Percentiles rank a stretch among this genome's conserved stretches.
These are phyloP conservation scores for Hawksworthiomyces lignivorus DNA, from an alignment of 2,329 filamentous ascomycete genomes.

Conservation along the genomic window DNA sequence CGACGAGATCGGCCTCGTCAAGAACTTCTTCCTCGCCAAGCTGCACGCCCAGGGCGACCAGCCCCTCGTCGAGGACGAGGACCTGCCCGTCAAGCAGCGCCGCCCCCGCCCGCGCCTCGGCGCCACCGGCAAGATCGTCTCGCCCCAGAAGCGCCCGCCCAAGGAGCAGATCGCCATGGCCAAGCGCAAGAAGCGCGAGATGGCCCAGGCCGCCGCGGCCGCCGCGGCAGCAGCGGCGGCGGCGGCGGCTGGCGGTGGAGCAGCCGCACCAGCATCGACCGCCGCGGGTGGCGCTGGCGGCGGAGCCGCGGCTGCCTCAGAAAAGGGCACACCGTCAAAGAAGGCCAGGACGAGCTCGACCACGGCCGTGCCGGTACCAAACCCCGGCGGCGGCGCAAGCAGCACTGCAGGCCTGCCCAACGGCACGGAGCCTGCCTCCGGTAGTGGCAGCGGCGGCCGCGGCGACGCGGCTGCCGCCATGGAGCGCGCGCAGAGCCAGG, in stretches of 20 bases:
- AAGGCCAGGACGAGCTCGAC: slow-evolving; percentile 37
- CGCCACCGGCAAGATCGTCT: slow-evolving; percentile 77
- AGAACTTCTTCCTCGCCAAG: slow-evolving; percentile 86
- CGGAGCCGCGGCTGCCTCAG: slow-evolving; percentile 25
- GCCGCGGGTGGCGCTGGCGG: neutral
- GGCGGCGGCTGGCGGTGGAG: slow-evolving; percentile 21
- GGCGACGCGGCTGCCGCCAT: slow-evolving; percentile 47
- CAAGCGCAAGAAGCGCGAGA: slow-evolving; percentile 74
- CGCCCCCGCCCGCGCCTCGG: slow-evolving; percentile 58
- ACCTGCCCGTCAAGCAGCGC: slow-evolving; percentile 86
- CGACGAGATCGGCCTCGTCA: slow-evolving; percentile 77
- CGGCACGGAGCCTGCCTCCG: slow-evolving; percentile 17
- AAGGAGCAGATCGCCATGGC: slow-evolving; percentile 76
- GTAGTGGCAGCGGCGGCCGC: slow-evolving; percentile 47
- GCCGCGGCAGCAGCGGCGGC: slow-evolving; percentile 23
- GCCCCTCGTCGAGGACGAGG: slow-evolving; percentile 86
- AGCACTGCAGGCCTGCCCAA: slow-evolving; percentile 22
- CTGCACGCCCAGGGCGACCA: slow-evolving; percentile 76
- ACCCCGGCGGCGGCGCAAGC: slow-evolving; percentile 17
- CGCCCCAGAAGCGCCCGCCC: slow-evolving; percentile 72
- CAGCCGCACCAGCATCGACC: neutral
- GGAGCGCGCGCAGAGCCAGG: slow-evolving; percentile 53
- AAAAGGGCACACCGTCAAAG: slow-evolving; percentile 38
- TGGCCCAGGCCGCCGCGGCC: slow-evolving; percentile 27
- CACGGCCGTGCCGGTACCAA: slow-evolving; percentile 7